A percentile compares a stretch with the other conserved stretches of the same genome.
phyloP scores from a whole-genome alignment of 305 asterid genomes.

The Fraxinus baroniana region DNA sequence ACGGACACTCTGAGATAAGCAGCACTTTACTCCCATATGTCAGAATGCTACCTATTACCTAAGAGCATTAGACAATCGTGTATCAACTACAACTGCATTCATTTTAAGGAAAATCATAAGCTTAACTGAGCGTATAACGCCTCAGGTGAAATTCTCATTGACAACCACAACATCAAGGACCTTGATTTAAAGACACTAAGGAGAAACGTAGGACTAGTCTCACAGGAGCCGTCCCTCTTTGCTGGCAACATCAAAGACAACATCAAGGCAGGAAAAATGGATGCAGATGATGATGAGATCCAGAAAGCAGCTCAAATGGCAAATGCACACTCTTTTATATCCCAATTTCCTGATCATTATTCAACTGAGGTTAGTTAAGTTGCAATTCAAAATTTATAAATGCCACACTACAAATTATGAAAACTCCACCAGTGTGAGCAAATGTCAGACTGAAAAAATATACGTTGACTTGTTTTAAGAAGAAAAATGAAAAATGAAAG shows the following conservation, averaged over 20 bases:
- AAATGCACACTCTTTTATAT: constrained; percentile 79
- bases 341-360: constrained; percentile 70
- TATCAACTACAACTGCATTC: background rate
- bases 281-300: constrained; percentile 60
- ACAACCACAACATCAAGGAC: constrained; percentile 64
- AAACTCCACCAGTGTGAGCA: background rate
- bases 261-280: constrained; percentile 59
- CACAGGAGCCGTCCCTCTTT: constrained; percentile 87
- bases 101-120: constrained; percentile 21
- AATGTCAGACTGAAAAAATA: background rate
- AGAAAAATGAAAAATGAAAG: background rate
- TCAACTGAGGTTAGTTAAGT: constrained; percentile 57
- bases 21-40: background rate
- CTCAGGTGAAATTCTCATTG: constrained; percentile 69
- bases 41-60: background rate
- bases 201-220: constrained; percentile 74
- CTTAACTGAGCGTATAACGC: constrained; percentile 25
- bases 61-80: constrained; percentile 15
- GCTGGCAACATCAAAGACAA: constrained; percentile 75
- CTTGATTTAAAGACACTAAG: constrained; percentile 69
- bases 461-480: background rate
- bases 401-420: background rate
- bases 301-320: constrained; percentile 67
- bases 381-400: background rate
- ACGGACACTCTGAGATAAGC: background rate